A percentile compares a stretch with the other conserved stretches of the same genome.
phyloP scores from a whole-genome alignment of 768 basidiomycete species.

The Ramaria rubella region DNA sequence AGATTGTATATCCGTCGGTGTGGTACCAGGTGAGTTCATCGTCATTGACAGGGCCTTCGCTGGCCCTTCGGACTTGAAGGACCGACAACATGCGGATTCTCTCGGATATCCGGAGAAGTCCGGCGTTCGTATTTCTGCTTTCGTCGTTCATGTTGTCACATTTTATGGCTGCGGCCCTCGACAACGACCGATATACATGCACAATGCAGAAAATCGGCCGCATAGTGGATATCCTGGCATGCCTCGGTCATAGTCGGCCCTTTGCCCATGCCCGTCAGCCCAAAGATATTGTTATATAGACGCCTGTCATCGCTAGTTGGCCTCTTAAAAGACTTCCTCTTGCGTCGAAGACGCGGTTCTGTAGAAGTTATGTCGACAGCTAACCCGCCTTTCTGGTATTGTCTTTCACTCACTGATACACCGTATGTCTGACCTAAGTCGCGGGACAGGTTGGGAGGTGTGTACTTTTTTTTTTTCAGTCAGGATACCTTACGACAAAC shows the following conservation, averaged over 20 bases:
- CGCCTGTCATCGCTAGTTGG: too few species aligned
- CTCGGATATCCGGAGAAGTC: not conserved
- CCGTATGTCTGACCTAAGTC: not conserved
- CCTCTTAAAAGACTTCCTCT: too few species aligned
- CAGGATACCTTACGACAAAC: not conserved
- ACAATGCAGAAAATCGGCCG: not conserved
- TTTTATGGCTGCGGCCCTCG: too few species aligned
- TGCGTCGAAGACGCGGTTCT: too few species aligned
- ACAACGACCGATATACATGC: not conserved
- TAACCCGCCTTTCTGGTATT: constrained; percentile 9
- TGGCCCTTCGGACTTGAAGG: too few species aligned
- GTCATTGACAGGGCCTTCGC: not conserved
- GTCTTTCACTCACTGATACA: not conserved
- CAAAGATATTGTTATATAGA: too few species aligned
- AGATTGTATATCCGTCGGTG: constrained; percentile 54
- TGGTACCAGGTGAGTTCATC: constrained; percentile 36
- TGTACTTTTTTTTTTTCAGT: not conserved
- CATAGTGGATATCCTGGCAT: too few species aligned
- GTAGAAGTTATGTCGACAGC: constrained; percentile 7
- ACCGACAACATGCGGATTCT: not conserved
- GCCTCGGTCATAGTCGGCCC: too few species aligned
- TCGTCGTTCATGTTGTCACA: too few species aligned
- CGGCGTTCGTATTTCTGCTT: not conserved
- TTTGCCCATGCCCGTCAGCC: too few species aligned
- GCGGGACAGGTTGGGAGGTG: constrained; percentile 6